Base-by-base conservation (phyloP, 2,329 filamentous ascomycete genomes). In the Microsporum ferrugineum region DNA sequence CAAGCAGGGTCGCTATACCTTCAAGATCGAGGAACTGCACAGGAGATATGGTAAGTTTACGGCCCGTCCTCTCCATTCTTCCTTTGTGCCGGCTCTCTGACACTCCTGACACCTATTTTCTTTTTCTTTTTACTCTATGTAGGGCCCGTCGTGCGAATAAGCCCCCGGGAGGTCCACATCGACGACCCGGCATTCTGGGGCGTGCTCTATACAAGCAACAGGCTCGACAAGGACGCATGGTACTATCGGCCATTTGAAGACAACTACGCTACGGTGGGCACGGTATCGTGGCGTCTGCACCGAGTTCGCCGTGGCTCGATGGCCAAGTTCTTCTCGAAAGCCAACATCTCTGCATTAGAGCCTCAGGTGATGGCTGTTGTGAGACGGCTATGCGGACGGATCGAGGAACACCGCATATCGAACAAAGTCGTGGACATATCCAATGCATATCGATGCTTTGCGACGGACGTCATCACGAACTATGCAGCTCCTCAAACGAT, bases 391-490 rank as follows among this genome's bases (percentile, higher is more conserved):
- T 51, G 47, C 29, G 29, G 29, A 10, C 47, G 47, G 23, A 51
- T 51, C 5, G 47, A 39, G 33, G 53, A 57, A n/a, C 53, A 57
- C 53, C 53, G 53, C 53, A 27, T 34, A 36, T 27, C 53, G 29
- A 33, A 57, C 33, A 57, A 57, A 57, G 47, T 51, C 47, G 29
- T 51, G 17, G 47, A 51, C 12, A 51, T 51, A 14, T 51, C 47
- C n/a, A 51, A 51, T 27, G 47, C 47, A 31, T 51, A 27, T 23
- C 47, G 47, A 7, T 51, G 47, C n/a, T 51, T 51, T 51, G 47
- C 47, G 5, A 39, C 38, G 14, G 6, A 68, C 70, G 57, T 68
- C 70, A 1, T 71, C 62, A 39, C 70, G 71, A 60, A 68, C 70
- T 23, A 72, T 51, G 38, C 38, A 12, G 38, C 8, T 39, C 38